Evolutionary conservation across 2,329 filamentous ascomycete genomes (phyloP).

Genomic region (Calonectria pteridis): DNA sequence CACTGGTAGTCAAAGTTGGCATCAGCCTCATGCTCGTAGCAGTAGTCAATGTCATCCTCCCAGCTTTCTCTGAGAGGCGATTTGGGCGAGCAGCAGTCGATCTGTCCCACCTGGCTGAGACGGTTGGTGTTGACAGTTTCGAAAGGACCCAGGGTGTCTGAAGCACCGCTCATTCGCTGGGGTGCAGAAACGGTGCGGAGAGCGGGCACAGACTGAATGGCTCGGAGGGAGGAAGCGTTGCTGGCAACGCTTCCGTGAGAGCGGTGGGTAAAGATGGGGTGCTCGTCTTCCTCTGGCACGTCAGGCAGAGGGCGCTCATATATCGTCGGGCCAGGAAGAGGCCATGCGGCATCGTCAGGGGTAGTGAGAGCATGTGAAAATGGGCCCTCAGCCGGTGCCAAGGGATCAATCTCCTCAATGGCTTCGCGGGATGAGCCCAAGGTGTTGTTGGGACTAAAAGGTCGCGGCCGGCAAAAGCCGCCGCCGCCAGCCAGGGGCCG

Average conservation of each 20-base stretch:
- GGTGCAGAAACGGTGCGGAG: conserved; percentile 59
- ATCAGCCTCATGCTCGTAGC: conserved; percentile 76
- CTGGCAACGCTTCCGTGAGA: conserved; percentile 61
- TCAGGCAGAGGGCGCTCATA: conserved; percentile 65
- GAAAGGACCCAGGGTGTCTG: conserved; percentile 64
- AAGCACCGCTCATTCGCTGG: conserved; percentile 61
- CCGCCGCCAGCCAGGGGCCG: conserved; percentile 59
- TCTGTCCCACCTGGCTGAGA: conserved; percentile 32
- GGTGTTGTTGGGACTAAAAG: conserved; percentile 50
- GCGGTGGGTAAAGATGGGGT: conserved; percentile 51
- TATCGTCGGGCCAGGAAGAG: conserved; percentile 43
- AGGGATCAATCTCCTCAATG: conserved; percentile 25
- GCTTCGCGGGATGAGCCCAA: conserved; percentile 31
- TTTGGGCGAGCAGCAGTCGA: conserved; percentile 33
- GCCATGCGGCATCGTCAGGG: conserved; percentile 59
- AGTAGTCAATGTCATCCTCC: conserved; percentile 79
- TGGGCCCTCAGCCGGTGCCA: conserved; percentile 32
- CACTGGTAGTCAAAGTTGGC: conserved; percentile 76
- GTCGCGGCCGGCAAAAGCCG: conserved; percentile 59
- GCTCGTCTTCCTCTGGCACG: conserved; percentile 74
- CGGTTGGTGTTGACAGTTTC: conserved; percentile 55
- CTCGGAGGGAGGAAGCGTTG: conserved; percentile 64
- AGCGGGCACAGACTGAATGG: conserved; percentile 67
- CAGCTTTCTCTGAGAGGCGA: conserved; percentile 63
- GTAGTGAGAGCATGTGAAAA: conserved; percentile 58